phyloP scores from a whole-genome alignment of 805 yeast species.

The Yarrowia sp. region DNA sequence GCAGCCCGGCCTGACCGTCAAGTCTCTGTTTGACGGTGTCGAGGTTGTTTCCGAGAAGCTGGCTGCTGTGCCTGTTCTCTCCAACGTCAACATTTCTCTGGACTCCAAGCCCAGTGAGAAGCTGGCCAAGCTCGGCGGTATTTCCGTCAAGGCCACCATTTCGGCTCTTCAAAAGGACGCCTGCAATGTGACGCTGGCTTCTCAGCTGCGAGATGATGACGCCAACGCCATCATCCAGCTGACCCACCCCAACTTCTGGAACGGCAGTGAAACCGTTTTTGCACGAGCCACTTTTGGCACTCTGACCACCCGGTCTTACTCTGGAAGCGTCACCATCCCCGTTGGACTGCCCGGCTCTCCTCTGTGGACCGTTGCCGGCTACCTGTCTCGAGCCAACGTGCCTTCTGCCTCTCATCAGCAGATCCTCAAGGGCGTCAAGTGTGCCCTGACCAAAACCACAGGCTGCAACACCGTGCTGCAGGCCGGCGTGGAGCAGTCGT shows the following conservation, averaged over 20 bases:
- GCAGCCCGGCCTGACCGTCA: constrained; percentile 23
- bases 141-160: constrained; percentile 18
- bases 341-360: constrained; percentile 15
- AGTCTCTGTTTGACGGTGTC: constrained; percentile 21
- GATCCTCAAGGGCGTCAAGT: constrained; percentile 24
- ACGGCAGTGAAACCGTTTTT: constrained; percentile 13
- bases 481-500: constrained; percentile 13
- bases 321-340: constrained; percentile 7
- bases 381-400: constrained; percentile 20
- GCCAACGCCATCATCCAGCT: constrained; percentile 21
- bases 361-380: constrained; percentile 17
- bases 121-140: constrained; percentile 23
- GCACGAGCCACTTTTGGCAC: constrained; percentile 20
- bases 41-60: constrained; percentile 13
- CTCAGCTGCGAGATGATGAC: constrained; percentile 15
- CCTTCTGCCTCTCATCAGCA: constrained; percentile 25
- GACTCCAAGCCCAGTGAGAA: constrained; percentile 18
- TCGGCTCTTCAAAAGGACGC: constrained; percentile 13
- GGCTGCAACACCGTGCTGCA: constrained; percentile 10
- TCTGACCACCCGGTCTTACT: constrained; percentile 20
- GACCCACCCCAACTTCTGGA: constrained; percentile 21
- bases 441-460: constrained; percentile 1
- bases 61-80: constrained; percentile 16
- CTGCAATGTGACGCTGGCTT: constrained; percentile 10
- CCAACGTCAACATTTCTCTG: constrained; percentile 17